These are phyloP conservation scores for Hypoxylon sp. DNA, from an alignment of 2,329 filamentous ascomycete species.

Conservation along the genomic window DNA sequence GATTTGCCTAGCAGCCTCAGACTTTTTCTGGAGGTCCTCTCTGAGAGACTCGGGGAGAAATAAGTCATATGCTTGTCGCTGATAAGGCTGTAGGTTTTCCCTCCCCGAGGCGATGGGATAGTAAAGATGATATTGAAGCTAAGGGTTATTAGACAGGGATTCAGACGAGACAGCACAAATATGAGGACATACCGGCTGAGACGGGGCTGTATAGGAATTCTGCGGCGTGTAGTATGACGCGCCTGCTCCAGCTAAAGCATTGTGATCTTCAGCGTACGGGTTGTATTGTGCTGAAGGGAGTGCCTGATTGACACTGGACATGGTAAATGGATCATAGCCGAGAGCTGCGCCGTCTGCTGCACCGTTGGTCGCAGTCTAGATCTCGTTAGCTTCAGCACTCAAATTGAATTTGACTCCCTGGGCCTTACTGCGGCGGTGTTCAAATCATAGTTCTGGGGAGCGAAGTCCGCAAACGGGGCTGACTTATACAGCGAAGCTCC, in stretches of 20 bases:
- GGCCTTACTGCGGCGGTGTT: conserved; percentile 63
- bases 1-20: conserved; percentile 86
- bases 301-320: conserved; percentile 68
- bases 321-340: conserved; percentile 75
- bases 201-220: conserved; percentile 64
- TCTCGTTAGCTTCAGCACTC: conserved; percentile 37
- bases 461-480: conserved; percentile 71
- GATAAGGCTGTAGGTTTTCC: conserved; percentile 86
- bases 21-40: conserved; percentile 90
- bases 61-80: conserved; percentile 89
- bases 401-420: not conserved
- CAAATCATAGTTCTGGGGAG: conserved; percentile 69
- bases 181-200: conserved; percentile 70
- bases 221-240: conserved; percentile 78
- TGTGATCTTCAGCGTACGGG: conserved; percentile 83
- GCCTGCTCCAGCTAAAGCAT: conserved; percentile 68
- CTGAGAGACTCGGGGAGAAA: conserved; percentile 90
- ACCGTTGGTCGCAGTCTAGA: conserved; percentile 50
- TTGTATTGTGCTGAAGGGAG: conserved; percentile 71
- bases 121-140: conserved; percentile 94
- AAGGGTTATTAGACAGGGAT: conserved; percentile 42
- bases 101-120: conserved; percentile 82
- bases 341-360: conserved; percentile 53
- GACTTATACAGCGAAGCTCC: conserved; percentile 69
- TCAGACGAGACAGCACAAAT: not conserved